Conservation (phyloP, 208 protist genomes). For the Leishmania amazonensis region DNA sequence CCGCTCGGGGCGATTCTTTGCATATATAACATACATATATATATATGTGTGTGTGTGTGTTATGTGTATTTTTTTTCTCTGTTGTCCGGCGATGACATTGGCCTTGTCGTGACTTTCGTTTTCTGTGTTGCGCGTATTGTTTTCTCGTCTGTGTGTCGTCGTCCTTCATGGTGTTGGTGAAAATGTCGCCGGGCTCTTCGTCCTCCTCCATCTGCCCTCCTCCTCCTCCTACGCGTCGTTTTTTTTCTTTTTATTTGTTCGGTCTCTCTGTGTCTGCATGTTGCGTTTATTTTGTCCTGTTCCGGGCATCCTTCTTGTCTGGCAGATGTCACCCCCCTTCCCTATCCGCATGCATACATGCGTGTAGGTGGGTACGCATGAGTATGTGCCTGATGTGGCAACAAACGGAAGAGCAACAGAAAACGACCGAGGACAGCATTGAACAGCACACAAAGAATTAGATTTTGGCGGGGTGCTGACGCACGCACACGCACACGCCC, state of each 20-base stretch:
- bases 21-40: too few relatives aligned
- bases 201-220: background rate
- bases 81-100: background rate
- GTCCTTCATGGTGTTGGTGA: background rate
- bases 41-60: too few relatives aligned
- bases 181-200: background rate
- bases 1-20: background rate
- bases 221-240: background rate
- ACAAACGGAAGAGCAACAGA: background rate
- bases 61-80: background rate
- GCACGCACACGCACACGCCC: background rate
- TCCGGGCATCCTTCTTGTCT: background rate
- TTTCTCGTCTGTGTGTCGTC: conserved; percentile 3
- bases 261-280: background rate
- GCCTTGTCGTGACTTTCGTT: background rate
- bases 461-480: background rate
- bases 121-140: conserved; percentile 6
- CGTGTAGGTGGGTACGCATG: background rate
- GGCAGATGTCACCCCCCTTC: background rate
- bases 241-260: background rate
- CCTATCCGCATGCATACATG: background rate
- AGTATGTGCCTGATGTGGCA: background rate
- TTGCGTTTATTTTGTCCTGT: background rate
- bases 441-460: background rate
- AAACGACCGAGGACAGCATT: background rate